Evolutionary conservation across 768 basidiomycete genomes (phyloP).

Genomic region (Terana coerulea): DNA sequence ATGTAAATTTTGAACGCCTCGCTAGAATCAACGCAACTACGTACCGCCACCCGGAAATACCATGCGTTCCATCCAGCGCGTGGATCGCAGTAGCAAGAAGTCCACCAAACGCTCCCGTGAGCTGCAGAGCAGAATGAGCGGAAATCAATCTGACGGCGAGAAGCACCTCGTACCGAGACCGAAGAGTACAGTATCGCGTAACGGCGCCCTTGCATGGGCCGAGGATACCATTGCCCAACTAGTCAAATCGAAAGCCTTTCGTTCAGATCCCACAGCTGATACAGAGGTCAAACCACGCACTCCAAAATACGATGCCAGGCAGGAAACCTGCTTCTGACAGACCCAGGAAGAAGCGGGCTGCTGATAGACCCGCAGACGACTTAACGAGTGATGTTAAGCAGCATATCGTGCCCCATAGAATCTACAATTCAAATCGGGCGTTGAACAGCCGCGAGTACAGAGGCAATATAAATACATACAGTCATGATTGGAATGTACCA

Average conservation of each 20-base stretch:
- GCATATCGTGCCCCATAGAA: constrained; percentile 31
- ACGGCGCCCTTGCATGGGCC: constrained; percentile 19
- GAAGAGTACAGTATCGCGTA: constrained; percentile 27
- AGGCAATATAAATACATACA: constrained; percentile 25
- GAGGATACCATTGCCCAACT: constrained; percentile 42
- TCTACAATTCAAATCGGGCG: constrained; percentile 8
- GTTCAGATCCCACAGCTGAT: background rate
- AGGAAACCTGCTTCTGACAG: constrained; percentile 37
- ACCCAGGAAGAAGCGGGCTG: constrained; percentile 37
- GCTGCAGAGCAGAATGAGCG: constrained; percentile 9
- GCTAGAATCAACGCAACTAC: constrained; percentile 7
- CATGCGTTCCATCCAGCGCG: constrained; percentile 34
- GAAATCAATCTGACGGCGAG: background rate
- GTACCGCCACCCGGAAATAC: constrained; percentile 35
- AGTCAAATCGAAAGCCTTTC: background rate
- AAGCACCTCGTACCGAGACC: constrained; percentile 18
- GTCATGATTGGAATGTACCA: constrained; percentile 37
- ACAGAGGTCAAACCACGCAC: constrained; percentile 12
- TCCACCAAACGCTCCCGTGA: constrained; percentile 32
- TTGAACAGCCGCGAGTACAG: constrained; percentile 3
- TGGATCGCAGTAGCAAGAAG: constrained; percentile 34
- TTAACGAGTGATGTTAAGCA: constrained; percentile 24
- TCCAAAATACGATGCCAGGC: constrained; percentile 36
- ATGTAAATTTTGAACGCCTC: background rate
- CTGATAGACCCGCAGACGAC: constrained; percentile 30